Evolutionary conservation across 192 early-diverging fungal genomes (phyloP).

Genomic region (Coemansia sp.): DNA sequence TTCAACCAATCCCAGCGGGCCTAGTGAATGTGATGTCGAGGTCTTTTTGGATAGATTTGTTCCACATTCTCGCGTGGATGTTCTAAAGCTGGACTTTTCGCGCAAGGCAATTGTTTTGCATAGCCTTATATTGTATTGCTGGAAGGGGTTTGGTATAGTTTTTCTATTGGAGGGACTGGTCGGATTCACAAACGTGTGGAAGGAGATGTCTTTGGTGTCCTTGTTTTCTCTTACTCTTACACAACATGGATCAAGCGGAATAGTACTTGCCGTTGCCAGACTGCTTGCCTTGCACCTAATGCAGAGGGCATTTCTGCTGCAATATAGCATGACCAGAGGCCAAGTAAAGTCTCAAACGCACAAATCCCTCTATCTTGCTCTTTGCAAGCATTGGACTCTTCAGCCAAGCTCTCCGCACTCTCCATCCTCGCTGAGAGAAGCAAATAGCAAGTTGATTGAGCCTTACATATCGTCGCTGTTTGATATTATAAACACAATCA

Average conservation of each 20-base stretch:
- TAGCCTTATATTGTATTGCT: slow-evolving; percentile 1
- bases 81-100: neutral
- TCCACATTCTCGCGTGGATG: neutral
- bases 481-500: neutral
- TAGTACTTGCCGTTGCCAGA: neutral
- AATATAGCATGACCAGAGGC: neutral
- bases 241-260: neutral
- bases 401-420: slow-evolving; percentile 13
- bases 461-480: slow-evolving; percentile 18
- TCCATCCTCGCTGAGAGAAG: slow-evolving; percentile 3
- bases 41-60: neutral
- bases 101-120: slow-evolving; percentile 11
- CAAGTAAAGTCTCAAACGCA: neutral
- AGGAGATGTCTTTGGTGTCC: neutral
- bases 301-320: neutral
- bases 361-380: slow-evolving; percentile 12
- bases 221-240: slow-evolving; percentile 7
- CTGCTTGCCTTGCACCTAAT: slow-evolving; percentile 7
- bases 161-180: slow-evolving; percentile 11
- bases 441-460: slow-evolving; percentile 1
- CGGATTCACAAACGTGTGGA: slow-evolving; percentile 16
- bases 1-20: neutral
- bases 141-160: neutral
- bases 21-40: neutral
- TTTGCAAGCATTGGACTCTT: slow-evolving; percentile 15